phyloP scores from a whole-genome alignment of 345 rosid genomes.

The Eucalyptus marginata region DNA sequence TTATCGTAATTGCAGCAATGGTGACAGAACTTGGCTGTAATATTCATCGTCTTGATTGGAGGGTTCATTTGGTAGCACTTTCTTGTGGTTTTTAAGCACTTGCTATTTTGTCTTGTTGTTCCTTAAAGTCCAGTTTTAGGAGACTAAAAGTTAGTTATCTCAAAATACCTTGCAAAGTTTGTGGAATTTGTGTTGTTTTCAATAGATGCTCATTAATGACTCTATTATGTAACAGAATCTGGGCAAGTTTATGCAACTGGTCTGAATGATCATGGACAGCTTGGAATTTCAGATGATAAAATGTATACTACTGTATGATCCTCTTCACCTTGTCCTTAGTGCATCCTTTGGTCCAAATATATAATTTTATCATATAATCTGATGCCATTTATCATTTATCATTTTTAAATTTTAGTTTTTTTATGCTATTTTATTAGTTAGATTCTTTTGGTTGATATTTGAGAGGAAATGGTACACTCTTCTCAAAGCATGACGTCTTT shows the following conservation, averaged over 20 bases:
- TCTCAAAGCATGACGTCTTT: background rate
- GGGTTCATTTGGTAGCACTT: background rate
- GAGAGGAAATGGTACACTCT: background rate
- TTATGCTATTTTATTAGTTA: background rate
- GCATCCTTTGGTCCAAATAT: background rate
- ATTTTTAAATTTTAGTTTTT: background rate
- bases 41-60: background rate
- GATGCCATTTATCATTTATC: background rate
- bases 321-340: background rate
- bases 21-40: background rate
- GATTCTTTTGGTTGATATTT: background rate
- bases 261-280: conserved; percentile 88
- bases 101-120: background rate
- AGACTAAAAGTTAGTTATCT: background rate
- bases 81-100: background rate
- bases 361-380: background rate
- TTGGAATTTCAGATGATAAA: conserved; percentile 36
- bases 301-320: conserved; percentile 42
- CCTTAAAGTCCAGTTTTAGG: background rate
- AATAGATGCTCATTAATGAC: background rate
- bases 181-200: background rate
- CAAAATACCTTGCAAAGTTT: background rate
- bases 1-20: background rate
- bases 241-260: conserved; percentile 83
- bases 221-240: conserved; percentile 33